Percentiles rank a stretch among this genome's conserved stretches.
phyloP scores from a whole-genome alignment of 768 basidiomycete species.

The Leccinum rimulosum region DNA sequence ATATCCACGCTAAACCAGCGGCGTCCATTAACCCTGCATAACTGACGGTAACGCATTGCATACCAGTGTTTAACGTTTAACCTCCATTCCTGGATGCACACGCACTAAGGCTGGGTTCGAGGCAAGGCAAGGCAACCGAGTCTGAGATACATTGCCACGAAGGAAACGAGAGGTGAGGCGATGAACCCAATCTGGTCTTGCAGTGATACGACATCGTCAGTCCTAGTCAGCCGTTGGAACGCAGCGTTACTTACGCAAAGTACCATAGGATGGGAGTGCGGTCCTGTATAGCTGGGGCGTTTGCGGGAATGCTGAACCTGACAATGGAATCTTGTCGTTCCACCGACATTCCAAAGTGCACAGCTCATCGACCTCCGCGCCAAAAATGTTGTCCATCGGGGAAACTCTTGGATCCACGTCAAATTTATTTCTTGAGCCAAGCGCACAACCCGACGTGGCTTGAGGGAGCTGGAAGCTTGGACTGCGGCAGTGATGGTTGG shows the following conservation, averaged over 20 bases:
- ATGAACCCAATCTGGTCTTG: slow-evolving; percentile 24
- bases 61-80: slow-evolving; percentile 14
- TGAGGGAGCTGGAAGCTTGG: no score
- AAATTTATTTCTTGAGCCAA: neutral
- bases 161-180: slow-evolving; percentile 19
- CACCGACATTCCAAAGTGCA: slow-evolving; percentile 7
- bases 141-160: slow-evolving; percentile 12
- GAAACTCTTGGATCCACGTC: neutral
- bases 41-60: slow-evolving; percentile 10
- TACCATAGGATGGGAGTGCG: slow-evolving; percentile 51
- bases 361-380: slow-evolving; percentile 1
- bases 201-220: neutral
- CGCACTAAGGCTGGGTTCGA: slow-evolving; percentile 19
- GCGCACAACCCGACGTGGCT: neutral
- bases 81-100: slow-evolving; percentile 17
- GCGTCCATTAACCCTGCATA: slow-evolving; percentile 18
- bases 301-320: neutral
- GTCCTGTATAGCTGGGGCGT: slow-evolving; percentile 34
- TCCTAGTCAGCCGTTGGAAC: neutral
- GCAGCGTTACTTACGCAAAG: neutral
- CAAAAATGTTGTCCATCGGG: neutral
- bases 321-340: neutral
- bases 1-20: slow-evolving; percentile 6
- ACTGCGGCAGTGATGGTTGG: neutral
- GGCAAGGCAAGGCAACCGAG: slow-evolving; percentile 21